phyloP scores from a whole-genome alignment of 2,329 filamentous ascomycete species.

The Diplodia scrobiculata region DNA sequence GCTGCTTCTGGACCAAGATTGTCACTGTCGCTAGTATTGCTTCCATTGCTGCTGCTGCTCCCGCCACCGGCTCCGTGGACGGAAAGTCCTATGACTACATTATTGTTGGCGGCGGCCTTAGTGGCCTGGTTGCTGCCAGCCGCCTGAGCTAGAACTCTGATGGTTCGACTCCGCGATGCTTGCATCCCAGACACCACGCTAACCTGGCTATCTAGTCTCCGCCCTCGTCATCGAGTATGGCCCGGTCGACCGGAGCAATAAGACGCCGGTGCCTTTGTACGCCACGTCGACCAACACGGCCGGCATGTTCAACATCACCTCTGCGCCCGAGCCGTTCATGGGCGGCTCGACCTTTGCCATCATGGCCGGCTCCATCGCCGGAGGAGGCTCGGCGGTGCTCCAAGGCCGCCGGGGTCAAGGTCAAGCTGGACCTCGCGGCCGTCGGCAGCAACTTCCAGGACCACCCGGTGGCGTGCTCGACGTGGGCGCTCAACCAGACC shows the following conservation, averaged over 20 bases:
- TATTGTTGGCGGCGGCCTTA: conserved; percentile 36
- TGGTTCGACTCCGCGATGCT: not conserved
- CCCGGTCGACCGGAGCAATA: conserved; percentile 43
- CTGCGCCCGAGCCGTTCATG: conserved; percentile 39
- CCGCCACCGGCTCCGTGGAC: conserved; percentile 1
- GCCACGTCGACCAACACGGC: conserved; percentile 14
- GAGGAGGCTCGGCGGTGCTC: conserved; percentile 41
- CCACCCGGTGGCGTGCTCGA: conserved; percentile 26
- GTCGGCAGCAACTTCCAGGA: conserved; percentile 31
- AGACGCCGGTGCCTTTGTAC: conserved; percentile 28
- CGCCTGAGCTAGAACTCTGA: conserved; percentile 40
- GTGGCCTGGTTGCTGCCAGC: conserved; percentile 38
- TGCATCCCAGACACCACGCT: no score
- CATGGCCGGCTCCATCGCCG: conserved; percentile 43
- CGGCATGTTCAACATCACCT: conserved; percentile 31
- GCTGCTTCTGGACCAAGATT: not conserved
- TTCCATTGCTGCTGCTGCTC: conserved; percentile 1
- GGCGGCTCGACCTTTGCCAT: conserved; percentile 34
- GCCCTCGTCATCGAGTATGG: conserved; percentile 33
- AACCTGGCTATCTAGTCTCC: conserved; percentile 1
- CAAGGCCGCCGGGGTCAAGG: conserved; percentile 31
- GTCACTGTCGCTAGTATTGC: not conserved
- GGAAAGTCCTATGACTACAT: conserved; percentile 37
- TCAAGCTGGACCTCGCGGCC: conserved; percentile 35
- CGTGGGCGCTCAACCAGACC: not conserved